A percentile compares a stretch with the other conserved stretches of the same genome.
phyloP scores from a whole-genome alignment of 2,329 filamentous ascomycete species.

The Hortaea sp. region DNA sequence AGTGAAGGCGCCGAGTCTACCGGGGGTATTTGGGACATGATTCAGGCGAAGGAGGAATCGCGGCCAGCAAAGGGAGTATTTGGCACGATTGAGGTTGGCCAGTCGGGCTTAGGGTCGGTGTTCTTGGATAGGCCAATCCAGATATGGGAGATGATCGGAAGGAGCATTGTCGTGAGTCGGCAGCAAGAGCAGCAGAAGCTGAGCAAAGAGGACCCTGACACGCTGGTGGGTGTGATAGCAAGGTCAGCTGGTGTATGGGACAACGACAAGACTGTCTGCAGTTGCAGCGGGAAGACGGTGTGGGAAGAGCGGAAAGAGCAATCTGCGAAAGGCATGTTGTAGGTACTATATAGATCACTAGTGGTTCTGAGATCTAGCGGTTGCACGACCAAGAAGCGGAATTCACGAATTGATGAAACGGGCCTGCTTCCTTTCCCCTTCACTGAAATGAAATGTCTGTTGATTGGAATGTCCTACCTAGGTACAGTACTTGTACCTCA shows the following conservation, averaged over 20 bases:
- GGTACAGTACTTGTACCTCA: too few species aligned
- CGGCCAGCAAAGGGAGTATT: constrained; percentile 52
- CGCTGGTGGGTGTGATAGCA: constrained; percentile 85
- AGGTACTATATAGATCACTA: not conserved
- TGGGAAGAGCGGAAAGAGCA: constrained; percentile 96
- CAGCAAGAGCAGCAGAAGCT: constrained; percentile 42
- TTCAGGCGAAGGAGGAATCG: constrained; percentile 36
- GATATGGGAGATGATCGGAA: constrained; percentile 93
- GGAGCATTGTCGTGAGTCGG: constrained; percentile 78
- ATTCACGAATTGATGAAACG: not conserved
- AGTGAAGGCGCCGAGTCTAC: constrained; percentile 73
- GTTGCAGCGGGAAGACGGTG: constrained; percentile 92
- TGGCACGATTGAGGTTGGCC: constrained; percentile 64
- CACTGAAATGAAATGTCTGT: not conserved
- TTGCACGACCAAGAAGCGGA: not conserved
- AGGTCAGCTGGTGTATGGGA: constrained; percentile 97
- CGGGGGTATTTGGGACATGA: constrained; percentile 66
- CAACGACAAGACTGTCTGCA: constrained; percentile 97
- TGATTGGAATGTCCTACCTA: too few species aligned
- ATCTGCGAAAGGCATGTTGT: constrained; percentile 82
- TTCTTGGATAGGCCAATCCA: constrained; percentile 76
- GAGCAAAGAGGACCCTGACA: constrained; percentile 68
- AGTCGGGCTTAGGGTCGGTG: constrained; percentile 64
- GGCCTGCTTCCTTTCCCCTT: not conserved
- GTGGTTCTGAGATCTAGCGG: not conserved